Conservation (phyloP, 2,329 filamentous ascomycete genomes). For the Penicillium sp. region DNA sequence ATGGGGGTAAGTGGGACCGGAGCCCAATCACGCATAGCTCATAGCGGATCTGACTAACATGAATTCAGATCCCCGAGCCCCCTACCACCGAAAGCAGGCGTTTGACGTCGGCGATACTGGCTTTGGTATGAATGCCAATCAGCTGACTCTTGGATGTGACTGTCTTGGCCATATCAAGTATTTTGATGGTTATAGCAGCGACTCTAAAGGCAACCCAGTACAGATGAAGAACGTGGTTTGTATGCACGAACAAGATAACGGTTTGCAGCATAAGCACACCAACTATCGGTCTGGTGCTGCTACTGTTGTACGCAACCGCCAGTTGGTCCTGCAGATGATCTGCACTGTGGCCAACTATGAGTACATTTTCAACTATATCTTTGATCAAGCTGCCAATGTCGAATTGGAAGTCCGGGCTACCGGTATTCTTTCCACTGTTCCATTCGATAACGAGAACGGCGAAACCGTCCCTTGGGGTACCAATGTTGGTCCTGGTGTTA, state of each 20-base stretch:
- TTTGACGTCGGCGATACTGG: constrained; percentile 69
- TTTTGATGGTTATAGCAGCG: constrained; percentile 57
- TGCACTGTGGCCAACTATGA: constrained; percentile 72
- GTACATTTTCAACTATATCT: constrained; percentile 69
- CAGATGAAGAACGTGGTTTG: constrained; percentile 66
- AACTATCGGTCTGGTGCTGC: constrained; percentile 67
- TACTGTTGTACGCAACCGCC: constrained; percentile 61
- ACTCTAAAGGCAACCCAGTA: constrained; percentile 59
- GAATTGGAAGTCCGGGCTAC: constrained; percentile 67
- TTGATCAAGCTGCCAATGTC: constrained; percentile 68
- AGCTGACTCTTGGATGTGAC: constrained; percentile 67
- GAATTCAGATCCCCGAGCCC: constrained; percentile 63
- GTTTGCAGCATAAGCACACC: constrained; percentile 69
- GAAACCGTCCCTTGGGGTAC: constrained; percentile 65
- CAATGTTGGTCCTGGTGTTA: constrained; percentile 66
- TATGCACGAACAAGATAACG: constrained; percentile 68
- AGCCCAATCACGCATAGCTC: neutral
- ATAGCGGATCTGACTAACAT: constrained; percentile 29
- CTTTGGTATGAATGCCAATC: constrained; percentile 66
- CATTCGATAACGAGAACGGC: constrained; percentile 60
- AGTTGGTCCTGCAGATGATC: constrained; percentile 67
- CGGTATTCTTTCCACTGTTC: constrained; percentile 65
- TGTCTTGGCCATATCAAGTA: constrained; percentile 70
- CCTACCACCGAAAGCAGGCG: constrained; percentile 67
- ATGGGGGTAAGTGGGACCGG: constrained; percentile 32